Base-by-base conservation (phyloP, 805 yeast genomes). In the Lipomyces sp. region DNA sequence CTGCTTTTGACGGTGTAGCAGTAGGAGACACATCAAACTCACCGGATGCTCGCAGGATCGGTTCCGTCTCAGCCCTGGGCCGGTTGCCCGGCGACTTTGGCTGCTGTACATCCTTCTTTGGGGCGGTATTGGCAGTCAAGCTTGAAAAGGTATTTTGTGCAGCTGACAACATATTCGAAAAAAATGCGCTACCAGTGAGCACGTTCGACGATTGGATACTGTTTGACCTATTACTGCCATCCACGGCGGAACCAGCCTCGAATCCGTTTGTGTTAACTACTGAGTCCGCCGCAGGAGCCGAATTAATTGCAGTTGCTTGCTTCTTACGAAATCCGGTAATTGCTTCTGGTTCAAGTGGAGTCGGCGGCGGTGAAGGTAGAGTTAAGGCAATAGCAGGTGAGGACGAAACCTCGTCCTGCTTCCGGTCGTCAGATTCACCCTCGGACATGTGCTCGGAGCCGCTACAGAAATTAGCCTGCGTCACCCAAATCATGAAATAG, bases 61-160 rank as follows among this genome's bases (percentile, higher is more conserved):
- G 70, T 35, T 57, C 70, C 15, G 70, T 67, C 34, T 63, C 69
- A 0, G 70, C 42, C 18, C 66, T 60, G 8, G 63, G 65, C 24
- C 68, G 53, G 13, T 53, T 53, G 24, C 45, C 42, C 7, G 58
- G 57, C 4, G 53, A 51, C 2, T 57, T 66, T 29, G 54, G 32
- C 6, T 15, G 54, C 34, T 51, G 54, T 8, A 48, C 61, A 18
- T 51, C 53, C 34, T 53, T 59, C 37, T 39, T 45, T 35, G 35
- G 48, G 33, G 42, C 48, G n/a, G 62, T 61, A 30, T 18, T 58
- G n/a, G 64, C 37, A 29, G 72, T 69, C 32, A 73, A 60, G 15
- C 66, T 75, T 1, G 75, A 65, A 61, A 75, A 30, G 11, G 77
- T 69, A 6, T 67, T 63, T 63, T 75, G 77, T 32, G 77, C 77